Evolutionary conservation across 371 early-diverging fungal species (phyloP).

Genomic region (Dinochytrium kinnereticum): DNA sequence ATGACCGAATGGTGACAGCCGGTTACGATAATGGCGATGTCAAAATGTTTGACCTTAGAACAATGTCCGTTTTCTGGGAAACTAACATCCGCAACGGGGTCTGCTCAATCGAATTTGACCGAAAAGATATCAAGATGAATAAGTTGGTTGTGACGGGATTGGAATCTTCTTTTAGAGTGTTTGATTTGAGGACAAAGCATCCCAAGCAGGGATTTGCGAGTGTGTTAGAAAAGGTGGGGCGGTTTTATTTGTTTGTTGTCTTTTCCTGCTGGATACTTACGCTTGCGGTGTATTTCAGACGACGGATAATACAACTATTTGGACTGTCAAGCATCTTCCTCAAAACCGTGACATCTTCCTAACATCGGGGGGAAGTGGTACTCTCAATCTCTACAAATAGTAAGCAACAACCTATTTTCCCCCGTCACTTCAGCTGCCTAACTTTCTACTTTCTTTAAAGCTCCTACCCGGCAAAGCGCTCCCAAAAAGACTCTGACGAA

Average conservation of each 20-base stretch:
- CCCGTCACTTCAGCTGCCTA: too few relatives aligned
- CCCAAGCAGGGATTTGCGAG: constrained; percentile 60
- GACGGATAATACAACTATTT: constrained; percentile 67
- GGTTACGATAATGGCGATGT: constrained; percentile 87
- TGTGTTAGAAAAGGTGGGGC: constrained; percentile 51
- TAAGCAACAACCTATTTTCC: constrained; percentile 35
- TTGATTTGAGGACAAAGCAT: constrained; percentile 58
- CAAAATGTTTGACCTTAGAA: constrained; percentile 71
- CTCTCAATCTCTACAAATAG: constrained; percentile 63
- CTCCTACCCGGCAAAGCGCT: constrained; percentile 52
- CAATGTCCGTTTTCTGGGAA: constrained; percentile 68
- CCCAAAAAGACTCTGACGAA: constrained; percentile 44
- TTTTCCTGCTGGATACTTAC: not conserved
- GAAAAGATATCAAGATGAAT: constrained; percentile 59
- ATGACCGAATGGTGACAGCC: constrained; percentile 62
- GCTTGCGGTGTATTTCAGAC: constrained; percentile 31
- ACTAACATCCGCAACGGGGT: constrained; percentile 77
- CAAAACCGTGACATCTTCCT: constrained; percentile 69
- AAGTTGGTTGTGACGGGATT: constrained; percentile 60
- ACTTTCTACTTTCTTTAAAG: too few relatives aligned
- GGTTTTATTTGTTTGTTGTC: not conserved
- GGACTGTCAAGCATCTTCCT: constrained; percentile 75
- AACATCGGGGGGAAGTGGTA: constrained; percentile 71
- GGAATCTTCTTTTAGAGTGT: constrained; percentile 49
- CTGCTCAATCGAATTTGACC: constrained; percentile 69